These are phyloP conservation scores for Brassica cretica DNA, from an alignment of 345 rosid genomes.

Conservation along the genomic window DNA sequence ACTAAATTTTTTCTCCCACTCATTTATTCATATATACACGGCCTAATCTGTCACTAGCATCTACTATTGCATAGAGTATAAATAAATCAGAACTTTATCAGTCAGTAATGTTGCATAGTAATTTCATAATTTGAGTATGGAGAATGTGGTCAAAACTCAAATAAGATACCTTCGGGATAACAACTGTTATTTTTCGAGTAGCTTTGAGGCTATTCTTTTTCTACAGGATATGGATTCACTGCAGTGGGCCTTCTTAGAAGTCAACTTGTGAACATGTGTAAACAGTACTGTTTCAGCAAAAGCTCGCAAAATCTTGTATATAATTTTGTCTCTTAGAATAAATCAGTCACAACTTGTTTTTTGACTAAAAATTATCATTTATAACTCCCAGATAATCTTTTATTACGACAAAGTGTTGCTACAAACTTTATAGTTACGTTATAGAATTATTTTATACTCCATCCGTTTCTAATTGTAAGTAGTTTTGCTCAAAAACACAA, in stretches of 20 bases:
- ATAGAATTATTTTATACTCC: neutral
- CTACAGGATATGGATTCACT: neutral
- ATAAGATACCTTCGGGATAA: too few species aligned
- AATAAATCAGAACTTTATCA: neutral
- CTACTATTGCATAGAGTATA: neutral
- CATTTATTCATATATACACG: neutral
- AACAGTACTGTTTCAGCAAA: neutral
- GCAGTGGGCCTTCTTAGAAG: neutral
- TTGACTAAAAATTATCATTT: neutral
- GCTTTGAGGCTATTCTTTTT: neutral
- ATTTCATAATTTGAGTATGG: too few species aligned
- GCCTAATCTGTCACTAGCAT: constrained; percentile 2
- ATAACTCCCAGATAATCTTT: neutral
- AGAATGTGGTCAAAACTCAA: too few species aligned
- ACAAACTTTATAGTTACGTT: neutral
- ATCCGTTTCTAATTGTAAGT: too few species aligned
- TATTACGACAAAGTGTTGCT: neutral
- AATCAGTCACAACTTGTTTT: too few species aligned
- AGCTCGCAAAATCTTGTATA: neutral
- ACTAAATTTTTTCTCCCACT: neutral
- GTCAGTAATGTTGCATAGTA: neutral
- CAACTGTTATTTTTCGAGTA: neutral
- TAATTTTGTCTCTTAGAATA: too few species aligned
- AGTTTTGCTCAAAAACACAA: too few species aligned
- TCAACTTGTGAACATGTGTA: neutral